phyloP scores from a whole-genome alignment of 2,329 filamentous ascomycete species.

The Pseudogymnoascus sp. region DNA sequence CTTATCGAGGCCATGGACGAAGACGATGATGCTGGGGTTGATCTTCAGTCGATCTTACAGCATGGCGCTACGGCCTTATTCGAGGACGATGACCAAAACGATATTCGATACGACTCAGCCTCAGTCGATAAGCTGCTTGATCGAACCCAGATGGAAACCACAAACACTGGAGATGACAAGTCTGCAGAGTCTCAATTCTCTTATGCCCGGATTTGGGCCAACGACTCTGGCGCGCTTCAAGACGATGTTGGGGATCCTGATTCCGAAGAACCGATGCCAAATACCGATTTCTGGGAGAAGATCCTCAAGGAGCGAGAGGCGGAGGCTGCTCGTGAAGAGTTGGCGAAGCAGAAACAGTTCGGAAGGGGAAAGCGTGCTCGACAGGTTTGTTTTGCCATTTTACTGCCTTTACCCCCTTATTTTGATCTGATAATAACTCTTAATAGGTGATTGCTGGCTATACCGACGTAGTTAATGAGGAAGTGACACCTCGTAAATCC shows the following conservation, averaged over 20 bases:
- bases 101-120: slow-evolving; percentile 73
- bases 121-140: slow-evolving; percentile 90
- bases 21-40: slow-evolving; percentile 69
- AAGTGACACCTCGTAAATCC: slow-evolving; percentile 3
- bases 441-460: slow-evolving; percentile 12
- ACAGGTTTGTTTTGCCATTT: slow-evolving; percentile 20
- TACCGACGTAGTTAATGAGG: slow-evolving; percentile 14
- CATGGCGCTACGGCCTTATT: slow-evolving; percentile 86
- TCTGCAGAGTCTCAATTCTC: slow-evolving; percentile 75
- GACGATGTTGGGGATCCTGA: slow-evolving; percentile 50
- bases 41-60: slow-evolving; percentile 80
- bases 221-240: slow-evolving; percentile 63
- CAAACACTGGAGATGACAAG: slow-evolving; percentile 53
- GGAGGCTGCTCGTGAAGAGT: slow-evolving; percentile 66
- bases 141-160: slow-evolving; percentile 71
- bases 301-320: slow-evolving; percentile 79
- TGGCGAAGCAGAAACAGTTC: slow-evolving; percentile 63
- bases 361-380: slow-evolving; percentile 68
- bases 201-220: slow-evolving; percentile 87
- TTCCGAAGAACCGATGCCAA: slow-evolving; percentile 48
- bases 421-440: background rate
- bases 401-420: background rate
- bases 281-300: slow-evolving; percentile 76
- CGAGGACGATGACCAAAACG: slow-evolving; percentile 61
- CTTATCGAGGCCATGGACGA: slow-evolving; percentile 87